phyloP scores from a whole-genome alignment of 139 green algal genomes.

The Chloropicon primus region DNA sequence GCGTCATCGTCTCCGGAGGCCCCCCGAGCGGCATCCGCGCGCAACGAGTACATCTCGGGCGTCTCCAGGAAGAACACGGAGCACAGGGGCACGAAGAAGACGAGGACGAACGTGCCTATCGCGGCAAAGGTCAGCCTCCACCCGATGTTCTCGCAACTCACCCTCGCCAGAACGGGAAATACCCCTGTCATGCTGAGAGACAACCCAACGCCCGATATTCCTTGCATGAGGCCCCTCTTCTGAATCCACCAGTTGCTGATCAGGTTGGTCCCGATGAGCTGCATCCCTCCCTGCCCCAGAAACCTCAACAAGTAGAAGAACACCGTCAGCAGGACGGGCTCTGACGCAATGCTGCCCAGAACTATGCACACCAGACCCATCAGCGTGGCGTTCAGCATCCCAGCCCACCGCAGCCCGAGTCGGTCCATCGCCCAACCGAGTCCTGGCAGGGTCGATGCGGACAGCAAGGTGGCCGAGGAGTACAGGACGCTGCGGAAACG shows the following conservation, averaged over 20 bases:
- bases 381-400: not conserved
- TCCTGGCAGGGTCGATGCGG: not conserved
- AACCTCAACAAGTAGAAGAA: not conserved
- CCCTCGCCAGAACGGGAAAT: not conserved
- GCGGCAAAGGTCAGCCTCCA: not conserved
- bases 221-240: not conserved
- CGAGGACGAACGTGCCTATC: not conserved
- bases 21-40: not conserved
- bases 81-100: not conserved
- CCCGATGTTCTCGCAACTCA: not conserved
- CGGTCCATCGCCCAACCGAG: not conserved
- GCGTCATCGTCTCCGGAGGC: not conserved
- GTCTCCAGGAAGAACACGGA: not conserved
- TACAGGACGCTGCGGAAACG: too few species aligned
- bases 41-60: not conserved
- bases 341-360: not conserved
- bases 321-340: not conserved
- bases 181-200: not conserved
- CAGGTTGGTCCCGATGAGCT: not conserved
- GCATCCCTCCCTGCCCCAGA: not conserved
- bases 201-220: not conserved
- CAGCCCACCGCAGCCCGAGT: not conserved
- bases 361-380: not conserved
- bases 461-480: not conserved
- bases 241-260: not conserved